Base-by-base conservation (phyloP, 176 grass and related monocot species). In the Pontederia crassipes region DNA sequence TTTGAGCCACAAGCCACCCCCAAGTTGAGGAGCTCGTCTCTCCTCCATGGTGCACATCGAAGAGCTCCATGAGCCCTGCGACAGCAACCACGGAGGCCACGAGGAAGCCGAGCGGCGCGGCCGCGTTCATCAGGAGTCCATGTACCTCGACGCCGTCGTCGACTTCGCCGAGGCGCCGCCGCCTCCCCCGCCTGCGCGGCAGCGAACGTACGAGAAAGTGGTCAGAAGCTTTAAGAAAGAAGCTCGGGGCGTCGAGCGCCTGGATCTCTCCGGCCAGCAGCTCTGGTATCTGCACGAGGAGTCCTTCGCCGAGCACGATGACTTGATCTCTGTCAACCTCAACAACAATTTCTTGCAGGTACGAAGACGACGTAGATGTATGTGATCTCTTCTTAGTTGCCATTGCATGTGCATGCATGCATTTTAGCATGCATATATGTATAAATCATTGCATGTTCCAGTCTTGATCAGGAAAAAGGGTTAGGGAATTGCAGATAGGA, bases 291-390 rank as follows among this genome's bases (percentile, higher is more conserved):
- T 67, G 15, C 54, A 55, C 2, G 40, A 45, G 57, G 61, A 35
- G 29, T 35, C 65, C 12, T 76, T 69, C 35, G 57, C 8, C 11
- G 47, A 82, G 57, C 79, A 90, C 49, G 78, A 57, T 52, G 83
- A 83, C 12, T 64, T 95, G n/a, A 62, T 82, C 29, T 82, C 78
- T 28, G 84, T 95, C 58, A 85, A 95, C 61, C 69, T 90, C 51
- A 87, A 86, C 8, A 73, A 79, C 64, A 95, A 95, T 59, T 80
- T 82, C 61, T 82, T 95, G 9, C 65, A 90, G 91, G 91, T 95
- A 72, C 80, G 68, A 67, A 18, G 2, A 60, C n/a, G 4, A 12
- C 28, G n/a, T n/a, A 13, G 17, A 52, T 45, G 24, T 13, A 5
- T 47, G 17, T 10, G 49, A 11, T 11, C 56, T 73, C 7, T 52